Evolutionary conservation across 148 eudicot species (phyloP).

Genomic region (Amaranthus cruentus): DNA sequence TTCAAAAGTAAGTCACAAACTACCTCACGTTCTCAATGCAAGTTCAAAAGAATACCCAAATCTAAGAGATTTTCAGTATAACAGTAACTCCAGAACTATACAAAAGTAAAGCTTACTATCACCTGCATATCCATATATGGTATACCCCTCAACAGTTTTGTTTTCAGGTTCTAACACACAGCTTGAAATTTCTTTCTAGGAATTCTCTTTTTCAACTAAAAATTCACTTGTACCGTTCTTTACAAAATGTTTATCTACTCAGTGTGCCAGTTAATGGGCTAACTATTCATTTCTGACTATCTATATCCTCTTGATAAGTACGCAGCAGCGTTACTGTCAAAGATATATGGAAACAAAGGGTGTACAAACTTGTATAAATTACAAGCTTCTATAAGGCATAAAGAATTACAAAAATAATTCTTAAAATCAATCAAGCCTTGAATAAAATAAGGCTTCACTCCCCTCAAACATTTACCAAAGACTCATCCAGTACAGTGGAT

Average conservation of each 20-base stretch:
- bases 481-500: background rate
- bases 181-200: too few relatives aligned
- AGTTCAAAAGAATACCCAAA: background rate
- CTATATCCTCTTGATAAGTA: too few relatives aligned
- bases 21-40: background rate
- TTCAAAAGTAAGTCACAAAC: constrained; percentile 6
- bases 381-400: background rate
- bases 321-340: too few relatives aligned
- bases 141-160: too few relatives aligned
- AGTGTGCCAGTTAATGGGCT: too few relatives aligned
- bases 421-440: background rate
- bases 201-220: too few relatives aligned
- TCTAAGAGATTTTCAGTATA: background rate
- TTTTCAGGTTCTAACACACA: too few relatives aligned
- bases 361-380: background rate
- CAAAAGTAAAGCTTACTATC: background rate
- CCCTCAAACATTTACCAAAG: background rate
- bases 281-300: too few relatives aligned
- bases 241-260: too few relatives aligned
- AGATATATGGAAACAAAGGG: too few relatives aligned
- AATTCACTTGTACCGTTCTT: too few relatives aligned
- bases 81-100: background rate
- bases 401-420: background rate
- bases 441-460: background rate
- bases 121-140: too few relatives aligned